phyloP scores from a whole-genome alignment of 345 rosid genomes.

The Theobroma cacao region DNA sequence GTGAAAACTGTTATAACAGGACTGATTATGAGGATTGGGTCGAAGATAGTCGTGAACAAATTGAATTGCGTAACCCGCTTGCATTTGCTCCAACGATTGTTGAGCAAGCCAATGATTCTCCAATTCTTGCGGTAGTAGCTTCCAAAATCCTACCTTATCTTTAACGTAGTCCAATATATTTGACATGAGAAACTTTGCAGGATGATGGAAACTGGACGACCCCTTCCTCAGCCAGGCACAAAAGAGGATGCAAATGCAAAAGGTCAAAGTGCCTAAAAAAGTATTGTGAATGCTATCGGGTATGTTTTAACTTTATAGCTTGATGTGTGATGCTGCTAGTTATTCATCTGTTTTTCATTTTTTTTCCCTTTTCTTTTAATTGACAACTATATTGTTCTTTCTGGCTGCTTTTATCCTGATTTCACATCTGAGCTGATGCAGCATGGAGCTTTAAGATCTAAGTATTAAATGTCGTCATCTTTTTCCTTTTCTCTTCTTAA shows the following conservation, averaged over 20 bases:
- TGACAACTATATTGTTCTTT: neutral
- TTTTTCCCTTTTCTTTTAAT: neutral
- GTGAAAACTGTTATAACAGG: constrained; percentile 37
- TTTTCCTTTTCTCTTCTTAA: neutral
- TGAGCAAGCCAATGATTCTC: constrained; percentile 10
- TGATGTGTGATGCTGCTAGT: neutral
- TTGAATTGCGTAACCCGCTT: constrained; percentile 42
- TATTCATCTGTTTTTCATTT: neutral
- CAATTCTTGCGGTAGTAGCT: constrained; percentile 22
- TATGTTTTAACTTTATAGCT: constrained; percentile 6
- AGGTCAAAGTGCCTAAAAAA: constrained; percentile 47
- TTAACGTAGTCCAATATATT: neutral
- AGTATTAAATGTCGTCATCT: neutral
- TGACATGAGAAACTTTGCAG: constrained; percentile 25
- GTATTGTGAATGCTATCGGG: constrained; percentile 57
- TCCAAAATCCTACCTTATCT: neutral
- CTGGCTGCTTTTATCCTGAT: neutral
- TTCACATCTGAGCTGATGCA: neutral
- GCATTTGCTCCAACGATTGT: constrained; percentile 49
- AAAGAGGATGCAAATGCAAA: constrained; percentile 54
- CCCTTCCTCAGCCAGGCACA: constrained; percentile 43
- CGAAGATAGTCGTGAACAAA: constrained; percentile 26
- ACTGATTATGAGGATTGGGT: constrained; percentile 40
- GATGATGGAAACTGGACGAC: constrained; percentile 22
- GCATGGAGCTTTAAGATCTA: neutral